Conservation (phyloP, 202 grass and related monocot genomes). For the Panicum hallii region DNA sequence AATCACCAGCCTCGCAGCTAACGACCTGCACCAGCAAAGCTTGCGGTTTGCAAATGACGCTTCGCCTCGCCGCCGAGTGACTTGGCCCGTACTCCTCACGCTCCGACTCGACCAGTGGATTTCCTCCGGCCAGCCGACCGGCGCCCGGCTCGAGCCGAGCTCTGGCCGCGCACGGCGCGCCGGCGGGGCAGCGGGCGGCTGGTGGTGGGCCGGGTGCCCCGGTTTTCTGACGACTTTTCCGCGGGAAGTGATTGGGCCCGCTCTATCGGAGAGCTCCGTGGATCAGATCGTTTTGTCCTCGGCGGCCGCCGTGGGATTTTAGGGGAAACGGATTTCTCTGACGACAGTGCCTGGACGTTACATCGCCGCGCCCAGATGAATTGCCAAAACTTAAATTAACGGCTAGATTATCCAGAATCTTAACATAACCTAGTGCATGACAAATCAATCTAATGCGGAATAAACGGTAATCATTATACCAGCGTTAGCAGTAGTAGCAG, state of each 20-base stretch:
- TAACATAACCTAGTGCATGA: too few species aligned
- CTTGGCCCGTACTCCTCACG: not conserved
- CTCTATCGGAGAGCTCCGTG: conserved; percentile 4
- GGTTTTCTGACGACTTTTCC: not conserved
- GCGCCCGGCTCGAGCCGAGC: not conserved
- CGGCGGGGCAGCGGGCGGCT: not conserved
- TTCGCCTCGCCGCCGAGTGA: not conserved
- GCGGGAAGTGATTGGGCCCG: not conserved
- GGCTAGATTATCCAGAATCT: too few species aligned
- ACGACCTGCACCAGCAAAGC: not conserved
- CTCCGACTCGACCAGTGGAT: not conserved
- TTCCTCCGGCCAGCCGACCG: not conserved
- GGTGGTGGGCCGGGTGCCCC: not conserved
- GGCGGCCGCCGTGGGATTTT: not conserved
- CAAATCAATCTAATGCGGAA: too few species aligned
- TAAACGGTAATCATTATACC: too few species aligned
- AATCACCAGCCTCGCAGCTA: not conserved
- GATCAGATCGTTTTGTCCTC: not conserved
- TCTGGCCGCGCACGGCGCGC: not conserved
- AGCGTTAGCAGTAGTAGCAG: too few species aligned
- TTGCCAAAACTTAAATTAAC: too few species aligned
- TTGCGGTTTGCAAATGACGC: not conserved
- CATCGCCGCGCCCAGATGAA: too few species aligned
- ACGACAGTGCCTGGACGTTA: not conserved
- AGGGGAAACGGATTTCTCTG: not conserved